Evolutionary conservation across 768 basidiomycete genomes (phyloP).

Genomic region (Termitomyces sp.): DNA sequence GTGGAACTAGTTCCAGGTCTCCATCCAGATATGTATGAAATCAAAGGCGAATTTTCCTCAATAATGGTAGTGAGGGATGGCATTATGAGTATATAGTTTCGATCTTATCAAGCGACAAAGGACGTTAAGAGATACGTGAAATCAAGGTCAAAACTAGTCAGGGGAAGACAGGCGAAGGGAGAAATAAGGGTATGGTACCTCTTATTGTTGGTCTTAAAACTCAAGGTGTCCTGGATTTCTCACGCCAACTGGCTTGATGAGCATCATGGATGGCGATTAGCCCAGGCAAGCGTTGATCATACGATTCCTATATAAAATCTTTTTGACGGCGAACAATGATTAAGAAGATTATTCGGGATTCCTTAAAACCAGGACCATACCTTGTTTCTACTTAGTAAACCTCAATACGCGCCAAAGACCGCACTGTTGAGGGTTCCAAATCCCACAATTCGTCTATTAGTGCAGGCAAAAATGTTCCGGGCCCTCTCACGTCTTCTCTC

Average conservation of each 20-base stretch:
- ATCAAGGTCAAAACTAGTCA: not conserved
- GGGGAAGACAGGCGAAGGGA: not conserved
- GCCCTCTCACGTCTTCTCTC: slow-evolving; percentile 45
- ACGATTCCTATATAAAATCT: not conserved
- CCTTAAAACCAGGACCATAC: not conserved
- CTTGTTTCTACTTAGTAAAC: slow-evolving; percentile 10
- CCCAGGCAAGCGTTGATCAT: not conserved
- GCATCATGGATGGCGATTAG: not conserved
- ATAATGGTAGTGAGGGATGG: slow-evolving; percentile 9
- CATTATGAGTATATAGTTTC: slow-evolving; percentile 1
- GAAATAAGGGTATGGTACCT: not conserved
- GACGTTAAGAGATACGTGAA: not conserved
- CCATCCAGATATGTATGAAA: slow-evolving; percentile 12
- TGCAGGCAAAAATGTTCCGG: slow-evolving; percentile 60
- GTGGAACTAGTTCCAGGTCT: slow-evolving; percentile 1
- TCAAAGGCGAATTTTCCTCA: slow-evolving; percentile 14
- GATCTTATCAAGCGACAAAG: not conserved
- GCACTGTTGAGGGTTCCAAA: slow-evolving; percentile 27
- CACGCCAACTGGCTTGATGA: not conserved
- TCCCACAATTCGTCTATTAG: slow-evolving; percentile 54
- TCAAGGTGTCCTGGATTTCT: not conserved
- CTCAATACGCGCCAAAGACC: slow-evolving; percentile 25
- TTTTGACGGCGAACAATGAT: not conserved
- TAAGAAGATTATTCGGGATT: not conserved
- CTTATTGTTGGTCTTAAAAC: not conserved